Evolutionary conservation across 805 yeast genomes (phyloP).

Genomic region (Lipomyces starkeyi): DNA sequence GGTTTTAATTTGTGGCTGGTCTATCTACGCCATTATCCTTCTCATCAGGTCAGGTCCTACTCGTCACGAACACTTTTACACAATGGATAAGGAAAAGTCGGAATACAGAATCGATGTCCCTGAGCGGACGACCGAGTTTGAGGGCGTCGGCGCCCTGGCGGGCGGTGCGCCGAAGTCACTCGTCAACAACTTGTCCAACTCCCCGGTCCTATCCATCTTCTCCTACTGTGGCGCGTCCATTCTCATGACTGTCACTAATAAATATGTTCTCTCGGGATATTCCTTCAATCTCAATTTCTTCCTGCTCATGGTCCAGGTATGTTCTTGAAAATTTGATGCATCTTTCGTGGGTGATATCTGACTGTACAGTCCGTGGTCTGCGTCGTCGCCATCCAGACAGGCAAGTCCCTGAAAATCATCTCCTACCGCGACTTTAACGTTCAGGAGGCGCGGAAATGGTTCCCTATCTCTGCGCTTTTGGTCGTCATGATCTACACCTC

Average conservation of each 20-base stretch:
- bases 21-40: background rate
- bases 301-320: constrained; percentile 78
- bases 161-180: constrained; percentile 16
- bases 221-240: constrained; percentile 90
- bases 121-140: constrained; percentile 28
- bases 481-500: constrained; percentile 96
- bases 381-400: constrained; percentile 68
- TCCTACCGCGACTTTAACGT: constrained; percentile 83
- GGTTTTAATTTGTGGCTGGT: background rate
- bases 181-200: constrained; percentile 26
- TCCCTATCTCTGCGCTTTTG: constrained; percentile 87
- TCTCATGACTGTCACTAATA: constrained; percentile 96
- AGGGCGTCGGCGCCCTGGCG: constrained; percentile 17
- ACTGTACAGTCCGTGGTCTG: constrained; percentile 66
- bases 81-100: constrained; percentile 36
- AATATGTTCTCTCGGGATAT: constrained; percentile 85
- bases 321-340: constrained; percentile 13
- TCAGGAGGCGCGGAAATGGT: constrained; percentile 86
- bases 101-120: constrained; percentile 33
- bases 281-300: constrained; percentile 85
- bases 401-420: constrained; percentile 76
- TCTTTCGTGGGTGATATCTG: background rate
- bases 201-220: constrained; percentile 37
- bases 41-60: background rate
- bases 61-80: background rate